Evolutionary conservation across 1,139 yeast genomes (phyloP), one percentile per base, ranked within the genome.

Genomic region (Pichia sp.): DNA sequence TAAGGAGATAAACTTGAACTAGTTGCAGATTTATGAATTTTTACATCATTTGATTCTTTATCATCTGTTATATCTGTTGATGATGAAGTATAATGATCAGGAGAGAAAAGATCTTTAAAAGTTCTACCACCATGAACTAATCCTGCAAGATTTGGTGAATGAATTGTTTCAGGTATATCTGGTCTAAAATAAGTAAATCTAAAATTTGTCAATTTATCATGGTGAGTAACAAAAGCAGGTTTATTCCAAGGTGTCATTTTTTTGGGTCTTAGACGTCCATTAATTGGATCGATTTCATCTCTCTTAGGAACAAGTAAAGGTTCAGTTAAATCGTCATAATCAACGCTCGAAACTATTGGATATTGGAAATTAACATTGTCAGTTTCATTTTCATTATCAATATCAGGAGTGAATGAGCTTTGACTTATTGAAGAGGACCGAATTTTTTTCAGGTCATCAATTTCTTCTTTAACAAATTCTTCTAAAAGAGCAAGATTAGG

Each of bases 111-210:
- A 49, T 76, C 80, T 16, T 68, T 68, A 55, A 75, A 75, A 3
- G 69, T 66, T 26, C 41, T 37, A 44, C 71, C 75, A 4, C 72
- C 76, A 9, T 77, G 77, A 35, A 87, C 61, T 30, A 90, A 68
- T 0, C 97, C 97, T 12, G 95, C 82, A 31, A 92, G 80, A 4
- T 85, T 82, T 1, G 96, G 92, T 0, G 97, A 80, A 63, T 92
- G 97, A 20, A 92, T 79, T 0, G 98, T 92, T 16, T 87, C 79
- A 20, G 83, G 86, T 54, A 92, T 67, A 57, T 89, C 96, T 54
- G 90, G 96, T 53, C 97, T 72, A 63, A 92, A 92, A 60, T 90
- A 92, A 0, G 97, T 87, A 66, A 86, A 92, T 50, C 98, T 69
- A 54, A 72, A 71, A 46, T 75, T 78, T 39, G 71, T 77, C 37